A percentile compares a stretch with the other conserved stretches of the same genome.
phyloP scores from a whole-genome alignment of 2,329 filamentous ascomycete species.

The Pseudocercospora ulei region DNA sequence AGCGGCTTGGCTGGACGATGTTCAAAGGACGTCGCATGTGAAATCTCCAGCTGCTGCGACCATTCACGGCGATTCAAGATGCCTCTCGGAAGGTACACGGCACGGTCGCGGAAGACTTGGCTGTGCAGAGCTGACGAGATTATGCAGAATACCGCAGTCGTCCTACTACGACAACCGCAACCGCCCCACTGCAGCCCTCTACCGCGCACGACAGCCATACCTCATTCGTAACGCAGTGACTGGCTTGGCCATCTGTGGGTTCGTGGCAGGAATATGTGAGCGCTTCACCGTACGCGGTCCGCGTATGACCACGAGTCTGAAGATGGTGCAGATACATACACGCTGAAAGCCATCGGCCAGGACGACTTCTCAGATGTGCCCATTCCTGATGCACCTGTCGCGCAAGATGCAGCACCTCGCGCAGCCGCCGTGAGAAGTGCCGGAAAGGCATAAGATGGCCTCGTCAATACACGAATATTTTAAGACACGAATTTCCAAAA shows the following conservation, averaged over 20 bases:
- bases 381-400: constrained; percentile 62
- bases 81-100: constrained; percentile 22
- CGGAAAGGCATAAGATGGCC: constrained; percentile 15
- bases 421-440: constrained; percentile 23
- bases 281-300: constrained; percentile 25
- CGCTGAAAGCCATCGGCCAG: constrained; percentile 78
- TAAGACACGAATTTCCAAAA: constrained; percentile 1
- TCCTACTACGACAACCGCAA: constrained; percentile 89
- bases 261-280: constrained; percentile 83
- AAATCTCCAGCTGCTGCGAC: not conserved
- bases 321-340: constrained; percentile 51
- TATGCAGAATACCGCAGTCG: constrained; percentile 47
- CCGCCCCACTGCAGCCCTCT: constrained; percentile 75
- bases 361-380: constrained; percentile 95
- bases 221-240: constrained; percentile 80
- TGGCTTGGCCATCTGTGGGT: constrained; percentile 61
- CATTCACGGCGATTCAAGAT: constrained; percentile 12
- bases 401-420: constrained; percentile 34
- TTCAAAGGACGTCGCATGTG: constrained; percentile 10
- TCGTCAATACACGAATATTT: constrained; percentile 4
- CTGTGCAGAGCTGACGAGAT: not conserved
- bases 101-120: not conserved
- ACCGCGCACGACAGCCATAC: constrained; percentile 85
- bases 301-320: constrained; percentile 6
- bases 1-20: too few relatives aligned